Base-by-base conservation (phyloP, 805 yeast species). In the Sugiyamaella qingdaonensis region DNA sequence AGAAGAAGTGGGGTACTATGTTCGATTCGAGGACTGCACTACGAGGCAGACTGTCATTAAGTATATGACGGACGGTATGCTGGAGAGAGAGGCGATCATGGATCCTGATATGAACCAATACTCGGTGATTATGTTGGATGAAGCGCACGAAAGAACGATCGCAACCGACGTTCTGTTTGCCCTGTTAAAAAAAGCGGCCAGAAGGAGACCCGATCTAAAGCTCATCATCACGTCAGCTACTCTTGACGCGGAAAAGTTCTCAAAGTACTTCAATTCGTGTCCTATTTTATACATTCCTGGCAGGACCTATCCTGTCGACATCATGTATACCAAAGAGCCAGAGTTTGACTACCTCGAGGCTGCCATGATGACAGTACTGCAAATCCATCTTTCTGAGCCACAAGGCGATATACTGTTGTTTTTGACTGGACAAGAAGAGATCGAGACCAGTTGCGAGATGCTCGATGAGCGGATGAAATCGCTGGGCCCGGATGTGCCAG, bases 61-160 rank as follows among this genome's bases (percentile, higher is more conserved):
- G 71, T 94, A 94, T 68, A 79, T 91, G 80, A 94, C 99, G 0
- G 99, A 94, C 68, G 99, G 99, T 77, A 88, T 90, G 89, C 75
- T 94, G 18, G 73, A 91, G 33, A 72, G 97, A 54, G 99, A 94
- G 69, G 85, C 88, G 58, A 70, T 91, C 33, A 73, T 78, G 1
- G 97, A 91, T 65, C 88, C 95, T 0, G 80, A 80, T 42, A 69
- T 91, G 39, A 68, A 58, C 13, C 63, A 61, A 48, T 92, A 91
- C 64, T 80, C 94, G 1, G 95, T 87, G 1, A 75, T 92, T 52
- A 90, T 92, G 86, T 84, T 92, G 46, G 99, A 92, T 70, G 99
- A 92, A 69, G 99, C 99, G 0, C 99, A 94, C 66, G 99, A 94
- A 67, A 77, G 99, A 54, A 94, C 98, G 0, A 73, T 92, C 39